Evolutionary conservation across 495 filamentous ascomycete genomes (phyloP).

Genomic region (Usnea hakonensis): DNA sequence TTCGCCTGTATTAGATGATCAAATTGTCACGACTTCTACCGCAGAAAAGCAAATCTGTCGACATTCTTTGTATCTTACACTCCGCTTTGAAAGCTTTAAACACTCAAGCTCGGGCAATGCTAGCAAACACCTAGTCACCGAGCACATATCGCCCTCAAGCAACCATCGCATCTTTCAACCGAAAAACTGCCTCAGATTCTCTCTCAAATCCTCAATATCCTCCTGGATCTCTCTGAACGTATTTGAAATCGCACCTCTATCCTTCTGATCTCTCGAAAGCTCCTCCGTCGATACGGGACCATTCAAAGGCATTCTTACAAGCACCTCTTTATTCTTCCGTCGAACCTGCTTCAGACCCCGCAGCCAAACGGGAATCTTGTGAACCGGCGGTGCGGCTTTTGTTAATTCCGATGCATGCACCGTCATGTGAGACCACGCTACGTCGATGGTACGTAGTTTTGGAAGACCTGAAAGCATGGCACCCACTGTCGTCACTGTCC

Average conservation of each 20-base stretch:
- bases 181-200: background rate
- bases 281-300: background rate
- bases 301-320: background rate
- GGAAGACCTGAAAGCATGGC: background rate
- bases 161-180: background rate
- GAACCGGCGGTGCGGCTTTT: background rate
- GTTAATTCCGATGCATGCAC: background rate
- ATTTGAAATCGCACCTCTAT: background rate
- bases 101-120: too few relatives aligned
- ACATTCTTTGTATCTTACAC: too few relatives aligned
- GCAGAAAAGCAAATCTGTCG: too few relatives aligned
- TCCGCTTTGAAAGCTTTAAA: too few relatives aligned
- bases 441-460: background rate
- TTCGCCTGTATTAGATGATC: too few relatives aligned
- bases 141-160: background rate
- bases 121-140: background rate
- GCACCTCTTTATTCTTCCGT: background rate
- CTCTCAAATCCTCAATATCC: background rate
- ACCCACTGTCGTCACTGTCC: background rate
- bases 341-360: background rate
- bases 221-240: background rate
- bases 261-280: background rate
- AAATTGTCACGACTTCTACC: too few relatives aligned
- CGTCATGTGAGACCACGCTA: background rate
- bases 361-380: background rate